These are phyloP conservation scores for Rhynchosporium agropyri DNA, from an alignment of 2,329 filamentous ascomycete species.

Conservation along the genomic window DNA sequence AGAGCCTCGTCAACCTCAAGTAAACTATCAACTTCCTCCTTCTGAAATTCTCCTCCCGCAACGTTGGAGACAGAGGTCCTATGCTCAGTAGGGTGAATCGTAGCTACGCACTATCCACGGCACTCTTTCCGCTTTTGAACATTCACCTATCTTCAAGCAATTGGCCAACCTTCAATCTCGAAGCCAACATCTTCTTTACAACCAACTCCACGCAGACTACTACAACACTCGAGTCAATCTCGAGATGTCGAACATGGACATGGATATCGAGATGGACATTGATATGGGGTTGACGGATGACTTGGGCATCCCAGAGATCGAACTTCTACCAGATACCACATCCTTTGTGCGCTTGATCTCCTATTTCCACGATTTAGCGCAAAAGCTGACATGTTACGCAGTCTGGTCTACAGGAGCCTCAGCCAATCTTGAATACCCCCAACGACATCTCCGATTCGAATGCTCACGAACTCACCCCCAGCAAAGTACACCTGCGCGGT, in stretches of 20 bases:
- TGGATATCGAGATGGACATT: conserved; percentile 80
- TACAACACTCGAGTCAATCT: not conserved
- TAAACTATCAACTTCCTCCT: not conserved
- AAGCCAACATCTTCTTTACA: not conserved
- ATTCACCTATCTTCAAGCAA: not conserved
- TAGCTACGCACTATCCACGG: not conserved
- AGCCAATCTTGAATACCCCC: conserved; percentile 33
- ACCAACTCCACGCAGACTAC: not conserved
- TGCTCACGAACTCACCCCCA: conserved; percentile 31
- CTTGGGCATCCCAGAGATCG: conserved; percentile 30
- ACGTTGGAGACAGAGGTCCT: not conserved
- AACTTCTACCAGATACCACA: conserved; percentile 27
- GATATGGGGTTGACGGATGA: conserved; percentile 58
- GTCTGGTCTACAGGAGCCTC: conserved; percentile 28
- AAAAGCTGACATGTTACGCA: conserved; percentile 27
- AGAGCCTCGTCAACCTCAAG: conserved; percentile 5
- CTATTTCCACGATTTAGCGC: not conserved
- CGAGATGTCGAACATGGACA: conserved; percentile 44
- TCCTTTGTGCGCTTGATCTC: conserved; percentile 1
- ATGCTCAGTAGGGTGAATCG: not conserved
- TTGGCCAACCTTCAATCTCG: not conserved
- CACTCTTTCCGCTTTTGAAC: not conserved
- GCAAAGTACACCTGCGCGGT: conserved; percentile 69
- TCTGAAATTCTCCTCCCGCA: not conserved
- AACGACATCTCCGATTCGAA: conserved; percentile 36